Evolutionary conservation across 2,329 filamentous ascomycete species (phyloP).

Genomic region (Aspergillus neotritici): DNA sequence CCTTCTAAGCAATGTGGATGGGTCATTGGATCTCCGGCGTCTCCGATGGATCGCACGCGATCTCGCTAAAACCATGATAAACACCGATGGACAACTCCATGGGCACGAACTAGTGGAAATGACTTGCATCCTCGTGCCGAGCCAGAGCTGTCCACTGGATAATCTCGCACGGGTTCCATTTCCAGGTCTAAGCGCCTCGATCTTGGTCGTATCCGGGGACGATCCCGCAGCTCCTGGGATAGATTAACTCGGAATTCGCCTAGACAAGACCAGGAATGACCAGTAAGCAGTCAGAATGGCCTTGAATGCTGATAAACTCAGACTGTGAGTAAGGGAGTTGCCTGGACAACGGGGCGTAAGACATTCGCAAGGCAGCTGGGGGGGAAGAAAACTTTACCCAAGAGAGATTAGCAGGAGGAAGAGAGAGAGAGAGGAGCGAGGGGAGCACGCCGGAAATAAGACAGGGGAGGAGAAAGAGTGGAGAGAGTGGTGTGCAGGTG

Average conservation of each 20-base stretch:
- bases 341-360: constrained; percentile 12
- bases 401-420: too few species aligned
- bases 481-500: neutral
- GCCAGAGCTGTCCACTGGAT: neutral
- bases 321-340: constrained; percentile 16
- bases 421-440: too few species aligned
- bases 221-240: too few species aligned
- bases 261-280: neutral
- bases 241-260: constrained; percentile 7
- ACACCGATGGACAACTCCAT: neutral
- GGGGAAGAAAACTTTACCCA: too few species aligned
- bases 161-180: constrained; percentile 1
- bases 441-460: too few species aligned
- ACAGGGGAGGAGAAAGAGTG: neutral
- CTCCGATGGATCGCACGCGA: neutral
- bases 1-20: too few species aligned
- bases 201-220: constrained; percentile 7
- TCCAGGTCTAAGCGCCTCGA: constrained; percentile 4
- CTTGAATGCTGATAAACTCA: too few species aligned
- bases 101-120: constrained; percentile 3
- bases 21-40: too few species aligned
- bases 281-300: too few species aligned
- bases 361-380: too few species aligned
- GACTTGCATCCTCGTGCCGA: neutral
- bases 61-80: neutral